Conservation (phyloP, 768 basidiomycete species). For the Leccinum obscurum region DNA sequence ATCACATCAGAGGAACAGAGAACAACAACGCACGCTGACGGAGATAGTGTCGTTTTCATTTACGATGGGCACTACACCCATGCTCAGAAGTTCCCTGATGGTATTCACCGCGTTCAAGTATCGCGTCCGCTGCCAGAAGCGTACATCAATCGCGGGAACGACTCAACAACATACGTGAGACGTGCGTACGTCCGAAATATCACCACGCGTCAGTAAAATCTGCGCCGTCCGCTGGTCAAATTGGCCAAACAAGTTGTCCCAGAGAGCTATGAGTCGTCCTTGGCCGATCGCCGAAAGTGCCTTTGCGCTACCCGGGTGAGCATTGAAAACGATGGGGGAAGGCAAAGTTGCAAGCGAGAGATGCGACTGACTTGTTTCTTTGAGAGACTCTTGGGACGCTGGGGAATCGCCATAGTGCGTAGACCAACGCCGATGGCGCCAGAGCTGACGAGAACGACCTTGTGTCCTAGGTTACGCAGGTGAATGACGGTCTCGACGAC, state of each 20-base stretch:
- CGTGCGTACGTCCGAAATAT: conserved; percentile 87
- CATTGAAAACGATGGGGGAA: not conserved
- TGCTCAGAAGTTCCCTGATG: conserved; percentile 82
- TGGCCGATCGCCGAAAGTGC: conserved; percentile 97
- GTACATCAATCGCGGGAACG: conserved; percentile 3
- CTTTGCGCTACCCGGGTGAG: conserved; percentile 43
- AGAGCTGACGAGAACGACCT: conserved; percentile 93
- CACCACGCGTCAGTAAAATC: conserved; percentile 89
- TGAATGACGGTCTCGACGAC: conserved; percentile 88
- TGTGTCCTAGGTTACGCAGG: conserved; percentile 80
- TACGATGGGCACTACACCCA: conserved; percentile 97
- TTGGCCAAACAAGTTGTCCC: conserved; percentile 95
- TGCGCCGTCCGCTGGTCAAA: conserved; percentile 96
- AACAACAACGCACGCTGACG: conserved; percentile 72
- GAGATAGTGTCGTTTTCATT: conserved; percentile 99
- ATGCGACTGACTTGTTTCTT: conserved; percentile 80
- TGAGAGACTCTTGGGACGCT: conserved; percentile 77
- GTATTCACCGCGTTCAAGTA: conserved; percentile 98
- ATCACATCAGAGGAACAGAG: not conserved
- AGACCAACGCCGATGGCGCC: conserved; percentile 98
- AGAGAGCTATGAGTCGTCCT: conserved; percentile 91
- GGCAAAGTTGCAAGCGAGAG: not conserved
- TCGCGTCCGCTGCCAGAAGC: conserved; percentile 69
- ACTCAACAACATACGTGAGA: not conserved
- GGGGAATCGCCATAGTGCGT: conserved; percentile 84